Evolutionary conservation across 2,329 filamentous ascomycete species (phyloP), one percentile per base, ranked within the genome.

Genomic region (Colletotrichum sp.): DNA sequence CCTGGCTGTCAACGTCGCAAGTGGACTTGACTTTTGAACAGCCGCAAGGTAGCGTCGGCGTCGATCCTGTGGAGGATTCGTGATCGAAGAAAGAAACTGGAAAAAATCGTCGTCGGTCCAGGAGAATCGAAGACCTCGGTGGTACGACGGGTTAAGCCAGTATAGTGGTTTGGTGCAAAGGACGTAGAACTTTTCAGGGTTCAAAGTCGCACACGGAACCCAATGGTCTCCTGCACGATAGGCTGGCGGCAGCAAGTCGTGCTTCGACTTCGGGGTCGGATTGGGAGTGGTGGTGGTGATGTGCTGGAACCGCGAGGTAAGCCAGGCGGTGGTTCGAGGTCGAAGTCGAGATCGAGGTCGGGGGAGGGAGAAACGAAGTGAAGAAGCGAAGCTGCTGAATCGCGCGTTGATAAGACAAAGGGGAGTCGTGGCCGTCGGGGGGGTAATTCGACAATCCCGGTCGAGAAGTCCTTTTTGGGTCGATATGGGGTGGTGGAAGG

Each of bases 181-280:
- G 58, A 34, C 58, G 26, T 38, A 18, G 32, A 56, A 58, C 71
- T 66, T 65, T 43, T 32, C 71, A 66, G 16, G 16, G 30, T 43
- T 21, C 32, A 16, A 36, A 32, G 77, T 78, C 62, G 71, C 75
- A 78, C 78, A 77, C 38, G 56, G 70, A 77, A 73, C 78, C 77
- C 78, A 77, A 77, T 79, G 77, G 79, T 79, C 80, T 79, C 73
- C 78, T 80, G 78, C 78, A 77, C 71, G 64, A 76, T 76, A 79
- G 80, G 80, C 78, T 60, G 75, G 71, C 76, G 69, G 77, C 81
- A 83, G 81, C 66, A 74, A 68, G 76, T 71, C 65, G 73, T 74
- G 70, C 75, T 72, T 76, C 61, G 76, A 75, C 30, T 56, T 76
- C 68, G 60, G 68, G 65, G 24, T 24, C 26, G 21, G 55, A 16